Percentiles rank a stretch among this genome's conserved stretches.
Evolutionary conservation across 1,139 yeast genomes (phyloP).

Genomic region (Pneumocystis murina): DNA sequence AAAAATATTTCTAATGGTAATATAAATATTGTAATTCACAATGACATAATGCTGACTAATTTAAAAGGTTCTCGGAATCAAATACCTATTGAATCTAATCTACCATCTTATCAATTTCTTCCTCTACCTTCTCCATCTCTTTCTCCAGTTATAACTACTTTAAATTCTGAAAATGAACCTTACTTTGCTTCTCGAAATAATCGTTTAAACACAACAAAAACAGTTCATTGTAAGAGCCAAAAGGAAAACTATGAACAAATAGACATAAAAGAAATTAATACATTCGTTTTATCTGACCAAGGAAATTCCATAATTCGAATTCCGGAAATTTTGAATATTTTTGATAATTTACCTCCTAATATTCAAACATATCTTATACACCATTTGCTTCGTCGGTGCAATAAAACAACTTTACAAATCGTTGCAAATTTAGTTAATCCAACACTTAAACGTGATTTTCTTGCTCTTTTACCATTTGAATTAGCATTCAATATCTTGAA

Average conservation of each 20-base stretch:
- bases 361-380: constrained; percentile 29
- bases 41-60: background rate
- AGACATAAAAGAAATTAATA: background rate
- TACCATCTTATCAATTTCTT: background rate
- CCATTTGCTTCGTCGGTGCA: constrained; percentile 47
- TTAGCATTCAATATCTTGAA: constrained; percentile 55
- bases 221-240: background rate
- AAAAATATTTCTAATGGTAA: background rate
- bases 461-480: constrained; percentile 60
- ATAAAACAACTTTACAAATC: constrained; percentile 55
- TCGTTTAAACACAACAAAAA: background rate
- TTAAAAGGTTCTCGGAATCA: background rate
- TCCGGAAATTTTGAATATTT: constrained; percentile 22
- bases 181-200: background rate
- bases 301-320: constrained; percentile 14
- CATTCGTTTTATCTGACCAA: background rate
- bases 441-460: constrained; percentile 57
- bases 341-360: constrained; percentile 23
- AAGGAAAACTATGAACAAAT: background rate
- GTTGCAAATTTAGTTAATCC: constrained; percentile 44
- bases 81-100: background rate
- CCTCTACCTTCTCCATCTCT: background rate
- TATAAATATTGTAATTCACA: background rate
- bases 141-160: background rate
- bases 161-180: background rate